Base-by-base conservation (phyloP, 2,329 filamentous ascomycete species). In the Grosmannia clavigera region DNA sequence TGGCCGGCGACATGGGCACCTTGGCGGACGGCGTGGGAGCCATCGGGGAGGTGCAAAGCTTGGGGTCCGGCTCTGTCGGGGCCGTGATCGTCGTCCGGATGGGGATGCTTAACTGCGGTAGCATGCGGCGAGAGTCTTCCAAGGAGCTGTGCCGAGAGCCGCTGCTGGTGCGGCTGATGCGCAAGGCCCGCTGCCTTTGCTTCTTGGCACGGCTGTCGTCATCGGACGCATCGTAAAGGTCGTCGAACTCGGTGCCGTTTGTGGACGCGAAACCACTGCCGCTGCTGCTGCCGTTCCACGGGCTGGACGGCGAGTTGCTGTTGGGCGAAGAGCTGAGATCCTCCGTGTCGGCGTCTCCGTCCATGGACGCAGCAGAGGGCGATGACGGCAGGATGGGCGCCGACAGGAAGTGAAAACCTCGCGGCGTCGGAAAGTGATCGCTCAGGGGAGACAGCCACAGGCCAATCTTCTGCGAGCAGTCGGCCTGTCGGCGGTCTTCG, bases 171-270 rank as follows among this genome's bases (percentile, higher is more conserved):
- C 69, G 70, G 65, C 66, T 67, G 64, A 72, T 68, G 40, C 68
- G 72, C 57, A 69, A 76, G 63, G 66, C 74, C 70, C 67, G 74
- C 70, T 70, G 73, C 68, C 74, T 73, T 65, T 82, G 77, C 68
- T 71, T 71, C 66, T 3, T 27, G 53, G 58, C 25, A 2, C 11
- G 14, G 25, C 22, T 33, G n/a, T 95, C 90, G 59, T 90, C 84
- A 65, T 95, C 90, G 19, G 89, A 91, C 51, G 90, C 81, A 71
- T 94, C 88, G 71, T 96, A 96, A 56, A 96, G 76, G 67, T 95
- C 90, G 72, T 95, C 89, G 67, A 92, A 92, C 64, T 90, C 86
- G 65, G 82, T 88, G 64, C 80, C 79, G 66, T 83, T 82, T 65
- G 86, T 86, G 70, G 73, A 35, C 33, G 10, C 33, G 33, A 35